Conservation (phyloP, 169 alveolate species). For the Eimeria sp. region DNA sequence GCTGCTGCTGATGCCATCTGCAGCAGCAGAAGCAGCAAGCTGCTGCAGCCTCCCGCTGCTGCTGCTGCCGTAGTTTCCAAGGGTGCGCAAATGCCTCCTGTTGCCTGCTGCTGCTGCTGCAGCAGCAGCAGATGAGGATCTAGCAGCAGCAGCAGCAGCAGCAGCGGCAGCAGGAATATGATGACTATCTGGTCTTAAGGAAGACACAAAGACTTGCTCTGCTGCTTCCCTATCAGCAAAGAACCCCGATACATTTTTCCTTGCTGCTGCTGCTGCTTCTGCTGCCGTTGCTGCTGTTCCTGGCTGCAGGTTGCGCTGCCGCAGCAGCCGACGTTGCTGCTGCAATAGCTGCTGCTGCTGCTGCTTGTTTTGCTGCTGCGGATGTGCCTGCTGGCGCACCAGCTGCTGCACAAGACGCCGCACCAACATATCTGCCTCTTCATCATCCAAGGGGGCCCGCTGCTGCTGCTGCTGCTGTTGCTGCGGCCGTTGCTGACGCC, state of each 20-base stretch:
- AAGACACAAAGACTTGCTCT: constrained; percentile 38
- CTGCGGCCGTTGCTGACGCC: neutral
- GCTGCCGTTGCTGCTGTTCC: constrained; percentile 37
- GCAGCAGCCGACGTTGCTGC: constrained; percentile 48
- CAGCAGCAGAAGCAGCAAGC: neutral
- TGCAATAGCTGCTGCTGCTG: neutral
- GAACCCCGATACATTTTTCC: neutral
- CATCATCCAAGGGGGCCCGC: constrained; percentile 35
- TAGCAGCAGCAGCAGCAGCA: constrained; percentile 52
- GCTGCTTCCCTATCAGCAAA: constrained; percentile 23
- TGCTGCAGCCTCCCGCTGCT: constrained; percentile 1
- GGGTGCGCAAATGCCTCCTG: constrained; percentile 16
- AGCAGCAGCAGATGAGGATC: neutral
- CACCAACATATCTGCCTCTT: constrained; percentile 29
- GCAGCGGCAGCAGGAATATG: constrained; percentile 6
- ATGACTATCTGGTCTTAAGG: constrained; percentile 4
- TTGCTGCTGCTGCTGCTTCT: constrained; percentile 43
- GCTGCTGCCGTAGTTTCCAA: neutral
- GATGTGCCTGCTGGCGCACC: too few species aligned
- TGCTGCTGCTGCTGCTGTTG: constrained; percentile 38
- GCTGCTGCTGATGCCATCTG: neutral
- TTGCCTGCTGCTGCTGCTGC: constrained; percentile 48
- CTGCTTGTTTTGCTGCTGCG: neutral
- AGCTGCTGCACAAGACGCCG: constrained; percentile 16
- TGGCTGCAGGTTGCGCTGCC: constrained; percentile 26